Evolutionary conservation across 306 rosid genomes (phyloP).

Genomic region (Fragaria nilgerrensis): DNA sequence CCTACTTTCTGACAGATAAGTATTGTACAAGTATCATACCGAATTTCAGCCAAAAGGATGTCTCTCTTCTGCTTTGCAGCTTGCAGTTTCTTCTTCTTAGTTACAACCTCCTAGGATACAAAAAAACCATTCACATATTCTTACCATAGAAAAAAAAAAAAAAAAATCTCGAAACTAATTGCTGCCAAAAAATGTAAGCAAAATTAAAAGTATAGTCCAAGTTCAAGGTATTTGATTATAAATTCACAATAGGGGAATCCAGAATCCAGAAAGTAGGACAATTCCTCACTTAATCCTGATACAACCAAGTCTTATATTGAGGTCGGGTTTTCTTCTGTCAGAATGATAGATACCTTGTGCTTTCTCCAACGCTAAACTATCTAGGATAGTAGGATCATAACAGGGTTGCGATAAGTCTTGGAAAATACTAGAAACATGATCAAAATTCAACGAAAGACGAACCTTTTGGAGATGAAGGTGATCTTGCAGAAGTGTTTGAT

Average conservation of each 20-base stretch:
- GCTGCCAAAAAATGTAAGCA: neutral
- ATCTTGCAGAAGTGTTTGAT: constrained; percentile 34
- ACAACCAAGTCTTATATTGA: neutral
- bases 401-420: neutral
- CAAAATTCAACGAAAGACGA: neutral
- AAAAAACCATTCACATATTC: neutral
- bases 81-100: constrained; percentile 44
- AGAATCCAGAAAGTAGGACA: neutral
- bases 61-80: constrained; percentile 28
- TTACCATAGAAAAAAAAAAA: neutral
- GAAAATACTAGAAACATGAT: neutral
- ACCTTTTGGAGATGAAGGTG: constrained; percentile 57
- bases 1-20: neutral
- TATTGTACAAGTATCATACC: constrained; percentile 32
- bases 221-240: neutral
- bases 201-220: neutral
- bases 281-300: neutral
- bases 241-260: neutral
- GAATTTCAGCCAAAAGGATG: constrained; percentile 46
- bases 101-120: constrained; percentile 46
- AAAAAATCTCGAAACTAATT: neutral
- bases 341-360: neutral
- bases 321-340: neutral
- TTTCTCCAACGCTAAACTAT: neutral
- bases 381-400: neutral